Percentiles rank a stretch among this genome's conserved stretches.
These are phyloP conservation scores for Alternaria brassicicola DNA, from an alignment of 2,329 filamentous ascomycete species.

Conservation along the genomic window DNA sequence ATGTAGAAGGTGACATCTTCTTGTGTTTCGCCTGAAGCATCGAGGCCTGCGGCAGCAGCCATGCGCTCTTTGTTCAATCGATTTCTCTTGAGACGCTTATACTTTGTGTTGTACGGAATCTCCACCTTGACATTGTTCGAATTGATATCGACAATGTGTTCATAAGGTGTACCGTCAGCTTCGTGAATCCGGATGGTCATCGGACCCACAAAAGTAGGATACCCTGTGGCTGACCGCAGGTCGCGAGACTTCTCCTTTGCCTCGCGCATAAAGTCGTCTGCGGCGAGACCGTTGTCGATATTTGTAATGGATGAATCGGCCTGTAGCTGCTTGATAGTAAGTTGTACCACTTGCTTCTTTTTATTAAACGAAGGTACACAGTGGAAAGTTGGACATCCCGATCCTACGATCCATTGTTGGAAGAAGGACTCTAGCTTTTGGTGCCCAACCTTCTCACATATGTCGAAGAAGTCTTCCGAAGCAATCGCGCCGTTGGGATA, in stretches of 20 bases:
- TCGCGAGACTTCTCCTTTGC: conserved; percentile 78
- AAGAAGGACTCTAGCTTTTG: conserved; percentile 89
- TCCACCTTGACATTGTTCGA: conserved; percentile 85
- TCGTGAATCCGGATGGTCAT: conserved; percentile 99
- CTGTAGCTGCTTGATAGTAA: conserved; percentile 75
- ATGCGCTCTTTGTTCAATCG: conserved; percentile 80
- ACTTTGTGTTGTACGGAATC: conserved; percentile 98
- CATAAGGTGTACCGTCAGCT: conserved; percentile 96
- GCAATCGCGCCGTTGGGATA: conserved; percentile 73
- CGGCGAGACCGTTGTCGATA: conserved; percentile 59
- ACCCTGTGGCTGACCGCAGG: conserved; percentile 71
- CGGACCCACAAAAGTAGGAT: conserved; percentile 87
- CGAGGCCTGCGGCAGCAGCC: conserved; percentile 66
- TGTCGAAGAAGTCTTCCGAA: conserved; percentile 76
- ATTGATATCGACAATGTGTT: conserved; percentile 95
- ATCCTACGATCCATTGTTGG: conserved; percentile 87
- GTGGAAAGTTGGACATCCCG: conserved; percentile 86
- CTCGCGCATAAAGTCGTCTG: conserved; percentile 80
- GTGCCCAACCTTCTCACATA: conserved; percentile 87
- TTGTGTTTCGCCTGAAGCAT: conserved; percentile 65
- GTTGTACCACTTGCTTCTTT: conserved; percentile 92
- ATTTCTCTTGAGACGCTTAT: conserved; percentile 93
- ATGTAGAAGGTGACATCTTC: conserved; percentile 89
- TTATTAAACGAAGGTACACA: conserved; percentile 95
- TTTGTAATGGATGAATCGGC: conserved; percentile 34